phyloP scores from a whole-genome alignment of 768 basidiomycete genomes.

The Rubroboletus pulcherrimus region DNA sequence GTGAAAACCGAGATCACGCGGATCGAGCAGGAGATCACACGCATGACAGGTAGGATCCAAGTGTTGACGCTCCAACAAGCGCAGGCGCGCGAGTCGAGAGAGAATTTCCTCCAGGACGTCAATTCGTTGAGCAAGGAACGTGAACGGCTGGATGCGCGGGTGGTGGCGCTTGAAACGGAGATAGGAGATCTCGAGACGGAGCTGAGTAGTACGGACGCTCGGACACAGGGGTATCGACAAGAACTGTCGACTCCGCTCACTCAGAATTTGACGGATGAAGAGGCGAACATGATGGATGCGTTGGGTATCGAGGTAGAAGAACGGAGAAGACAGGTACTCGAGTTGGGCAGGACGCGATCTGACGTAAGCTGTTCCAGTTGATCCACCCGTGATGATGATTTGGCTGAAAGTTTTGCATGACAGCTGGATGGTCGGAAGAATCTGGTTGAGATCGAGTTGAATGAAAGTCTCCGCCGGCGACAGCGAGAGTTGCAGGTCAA shows the following conservation, averaged over 20 bases:
- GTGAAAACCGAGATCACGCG: slow-evolving; percentile 66
- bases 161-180: slow-evolving; percentile 61
- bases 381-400: neutral
- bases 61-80: slow-evolving; percentile 66
- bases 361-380: slow-evolving; percentile 48
- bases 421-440: slow-evolving; percentile 69
- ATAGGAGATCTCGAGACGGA: slow-evolving; percentile 73
- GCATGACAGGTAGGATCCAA: slow-evolving; percentile 66
- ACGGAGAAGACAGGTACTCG: slow-evolving; percentile 65
- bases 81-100: slow-evolving; percentile 64
- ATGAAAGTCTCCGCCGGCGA: slow-evolving; percentile 79
- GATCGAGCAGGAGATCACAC: slow-evolving; percentile 86
- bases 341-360: slow-evolving; percentile 62
- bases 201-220: slow-evolving; percentile 54
- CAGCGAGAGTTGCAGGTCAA: slow-evolving; percentile 74
- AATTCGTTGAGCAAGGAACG: slow-evolving; percentile 59
- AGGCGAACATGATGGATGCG: slow-evolving; percentile 59
- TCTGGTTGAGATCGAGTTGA: slow-evolving; percentile 86
- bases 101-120: slow-evolving; percentile 62
- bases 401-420: neutral
- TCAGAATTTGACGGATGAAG: slow-evolving; percentile 67
- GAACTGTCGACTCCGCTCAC: slow-evolving; percentile 77
- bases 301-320: slow-evolving; percentile 76
- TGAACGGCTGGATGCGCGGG: slow-evolving; percentile 60
- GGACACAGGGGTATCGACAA: slow-evolving; percentile 56